These are phyloP conservation scores for Tetrapisispora fleetii DNA, from an alignment of 805 yeast species.

Conservation along the genomic window DNA sequence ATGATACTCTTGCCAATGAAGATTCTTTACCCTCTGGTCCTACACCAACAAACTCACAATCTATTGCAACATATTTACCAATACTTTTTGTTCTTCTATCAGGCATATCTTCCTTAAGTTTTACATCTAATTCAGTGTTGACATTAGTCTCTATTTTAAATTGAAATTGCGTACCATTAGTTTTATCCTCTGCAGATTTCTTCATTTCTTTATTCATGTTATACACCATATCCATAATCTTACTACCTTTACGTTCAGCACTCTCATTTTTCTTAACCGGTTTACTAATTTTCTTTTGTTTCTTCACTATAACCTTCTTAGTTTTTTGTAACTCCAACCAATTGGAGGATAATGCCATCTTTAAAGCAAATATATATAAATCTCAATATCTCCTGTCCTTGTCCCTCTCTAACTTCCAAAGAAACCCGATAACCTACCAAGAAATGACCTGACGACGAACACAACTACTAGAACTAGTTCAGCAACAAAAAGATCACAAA, in stretches of 20 bases:
- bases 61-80: conserved; percentile 75
- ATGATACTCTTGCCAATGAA: conserved; percentile 76
- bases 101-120: not conserved
- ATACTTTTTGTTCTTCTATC: conserved; percentile 27
- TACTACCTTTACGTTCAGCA: conserved; percentile 6
- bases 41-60: conserved; percentile 91
- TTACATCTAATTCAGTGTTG: not conserved
- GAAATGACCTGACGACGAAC: no score
- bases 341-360: conserved; percentile 30
- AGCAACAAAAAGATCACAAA: no score
- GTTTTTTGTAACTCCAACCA: conserved; percentile 26
- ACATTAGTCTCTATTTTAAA: conserved; percentile 6
- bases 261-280: not conserved
- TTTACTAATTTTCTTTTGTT: conserved; percentile 4
- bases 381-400: no score
- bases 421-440: no score
- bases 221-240: conserved; percentile 25
- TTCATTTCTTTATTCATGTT: conserved; percentile 24
- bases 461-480: no score
- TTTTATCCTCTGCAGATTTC: conserved; percentile 15
- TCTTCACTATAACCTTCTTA: conserved; percentile 8
- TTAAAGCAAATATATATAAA: not conserved
- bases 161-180: conserved; percentile 15
- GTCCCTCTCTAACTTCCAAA: no score
- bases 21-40: conserved; percentile 64